Evolutionary conservation across 768 basidiomycete species (phyloP), one percentile per base, ranked within the genome.

Genomic region (Mycena galericulata): DNA sequence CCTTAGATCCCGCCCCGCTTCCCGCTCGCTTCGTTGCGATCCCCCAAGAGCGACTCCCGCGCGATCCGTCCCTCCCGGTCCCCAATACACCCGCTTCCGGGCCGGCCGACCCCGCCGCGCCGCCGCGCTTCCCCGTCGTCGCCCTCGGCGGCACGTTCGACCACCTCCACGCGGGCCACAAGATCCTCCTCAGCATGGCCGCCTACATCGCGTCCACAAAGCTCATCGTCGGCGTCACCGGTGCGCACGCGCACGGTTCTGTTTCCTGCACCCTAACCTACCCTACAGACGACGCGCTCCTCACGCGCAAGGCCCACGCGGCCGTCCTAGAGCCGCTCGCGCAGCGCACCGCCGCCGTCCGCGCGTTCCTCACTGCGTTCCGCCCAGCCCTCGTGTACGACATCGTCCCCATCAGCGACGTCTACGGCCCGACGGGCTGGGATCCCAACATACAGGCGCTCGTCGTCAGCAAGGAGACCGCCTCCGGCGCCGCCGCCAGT

Each of bases 101-200:
- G n/a, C n/a, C n/a, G n/a, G n/a, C n/a, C n/a, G n/a, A n/a, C 64
- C 10, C 53, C 24, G 45, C 71, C 50, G n/a, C 68, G 17, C 72
- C 81, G 17, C 67, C 80, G 20, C 68, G 77, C 45, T 84, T 83
- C 75, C 92, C 91, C 15, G 93, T 95, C 57, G 88, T 92, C n/a
- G 92, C 90, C 0, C 85, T 98, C 10, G 97, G 98, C 8, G 98
- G 98, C 0, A 99, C 98, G 0, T 99, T 99, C 79, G 98, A 99
- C 80, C 98, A 99, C 78, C 88, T 99, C 18, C 98, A 99, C 76
- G 89, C 96, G 4, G 98, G 97, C 0, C 98, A 99, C 82, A 98
- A 98, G 80, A 97, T 99, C 67, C 88, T 99, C 30, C 87, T 99
- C 14, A 94, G 95, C 75, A 95, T 98, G 90, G 92, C 89, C 15